phyloP scores from a whole-genome alignment of 164 flowering plant species.

The Houttuynia cordata region DNA sequence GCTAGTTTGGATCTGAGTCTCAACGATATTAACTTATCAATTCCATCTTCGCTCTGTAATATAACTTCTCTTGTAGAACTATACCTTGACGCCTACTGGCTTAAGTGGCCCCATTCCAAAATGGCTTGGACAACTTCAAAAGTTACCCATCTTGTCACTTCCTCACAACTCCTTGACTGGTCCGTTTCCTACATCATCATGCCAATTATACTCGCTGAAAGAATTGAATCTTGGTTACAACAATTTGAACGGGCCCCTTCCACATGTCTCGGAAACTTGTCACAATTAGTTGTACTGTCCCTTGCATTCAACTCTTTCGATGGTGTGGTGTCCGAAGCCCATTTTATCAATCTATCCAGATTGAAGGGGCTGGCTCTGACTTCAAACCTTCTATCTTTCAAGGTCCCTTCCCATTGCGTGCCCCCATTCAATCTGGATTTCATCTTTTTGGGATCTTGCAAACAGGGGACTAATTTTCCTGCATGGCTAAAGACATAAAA shows the following conservation, averaged over 20 bases:
- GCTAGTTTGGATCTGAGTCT: not conserved
- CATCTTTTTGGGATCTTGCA: not conserved
- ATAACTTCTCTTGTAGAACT: not conserved
- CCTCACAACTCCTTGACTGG: not conserved
- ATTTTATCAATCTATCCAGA: not conserved
- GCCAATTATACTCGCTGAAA: not conserved
- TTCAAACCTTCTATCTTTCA: not conserved
- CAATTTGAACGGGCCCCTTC: not conserved
- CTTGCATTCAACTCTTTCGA: not conserved
- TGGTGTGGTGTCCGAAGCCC: not conserved
- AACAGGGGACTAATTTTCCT: not conserved
- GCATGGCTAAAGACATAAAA: not conserved
- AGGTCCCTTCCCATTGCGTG: not conserved
- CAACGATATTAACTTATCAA: not conserved
- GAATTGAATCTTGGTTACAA: not conserved
- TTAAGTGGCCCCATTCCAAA: not conserved
- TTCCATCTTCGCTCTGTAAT: constrained; percentile 2
- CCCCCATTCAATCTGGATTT: not conserved
- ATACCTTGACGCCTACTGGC: not conserved
- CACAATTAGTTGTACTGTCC: not conserved
- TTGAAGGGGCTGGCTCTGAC: not conserved
- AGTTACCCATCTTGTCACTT: not conserved
- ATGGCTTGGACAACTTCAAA: not conserved
- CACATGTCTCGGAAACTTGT: not conserved
- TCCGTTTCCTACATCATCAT: not conserved